A percentile compares a stretch with the other conserved stretches of the same genome.
Conservation (phyloP, 139 green algal species). For the Nannochloris sp. region DNA sequence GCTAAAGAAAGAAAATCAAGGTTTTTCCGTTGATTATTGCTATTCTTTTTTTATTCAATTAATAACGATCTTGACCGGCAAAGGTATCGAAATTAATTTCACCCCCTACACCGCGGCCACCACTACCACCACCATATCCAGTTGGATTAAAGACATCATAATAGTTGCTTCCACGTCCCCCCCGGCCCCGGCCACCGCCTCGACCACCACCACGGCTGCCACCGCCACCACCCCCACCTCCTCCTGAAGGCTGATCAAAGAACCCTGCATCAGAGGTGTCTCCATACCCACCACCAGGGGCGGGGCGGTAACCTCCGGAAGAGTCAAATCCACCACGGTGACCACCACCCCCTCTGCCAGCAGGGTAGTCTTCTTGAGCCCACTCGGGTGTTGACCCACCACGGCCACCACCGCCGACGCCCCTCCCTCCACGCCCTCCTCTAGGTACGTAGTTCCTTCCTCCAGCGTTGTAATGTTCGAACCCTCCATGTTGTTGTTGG, state of each 20-base stretch:
- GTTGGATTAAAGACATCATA: background rate
- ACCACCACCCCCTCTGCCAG: background rate
- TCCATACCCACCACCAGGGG: background rate
- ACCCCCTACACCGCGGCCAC: slow-evolving; percentile 13
- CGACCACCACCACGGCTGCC: background rate
- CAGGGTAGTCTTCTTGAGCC: slow-evolving; percentile 1
- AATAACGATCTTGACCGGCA: slow-evolving; percentile 23
- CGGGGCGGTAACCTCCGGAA: background rate
- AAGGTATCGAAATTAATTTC: slow-evolving; percentile 22
- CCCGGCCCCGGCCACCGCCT: background rate
- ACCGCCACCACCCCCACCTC: background rate
- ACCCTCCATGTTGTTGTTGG: background rate
- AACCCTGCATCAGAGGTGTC: slow-evolving; percentile 1
- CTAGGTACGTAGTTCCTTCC: background rate
- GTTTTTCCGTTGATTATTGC: background rate
- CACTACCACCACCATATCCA: background rate
- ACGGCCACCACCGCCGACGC: background rate
- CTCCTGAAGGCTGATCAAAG: background rate
- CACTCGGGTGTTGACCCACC: slow-evolving; percentile 28
- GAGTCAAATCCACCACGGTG: background rate
- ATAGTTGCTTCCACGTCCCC: background rate
- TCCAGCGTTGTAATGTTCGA: background rate
- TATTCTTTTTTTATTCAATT: background rate
- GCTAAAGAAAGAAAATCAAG: background rate
- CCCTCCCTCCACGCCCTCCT: background rate